Conservation (phyloP, 257 asterid genomes). For the Salvia hispanica region DNA sequence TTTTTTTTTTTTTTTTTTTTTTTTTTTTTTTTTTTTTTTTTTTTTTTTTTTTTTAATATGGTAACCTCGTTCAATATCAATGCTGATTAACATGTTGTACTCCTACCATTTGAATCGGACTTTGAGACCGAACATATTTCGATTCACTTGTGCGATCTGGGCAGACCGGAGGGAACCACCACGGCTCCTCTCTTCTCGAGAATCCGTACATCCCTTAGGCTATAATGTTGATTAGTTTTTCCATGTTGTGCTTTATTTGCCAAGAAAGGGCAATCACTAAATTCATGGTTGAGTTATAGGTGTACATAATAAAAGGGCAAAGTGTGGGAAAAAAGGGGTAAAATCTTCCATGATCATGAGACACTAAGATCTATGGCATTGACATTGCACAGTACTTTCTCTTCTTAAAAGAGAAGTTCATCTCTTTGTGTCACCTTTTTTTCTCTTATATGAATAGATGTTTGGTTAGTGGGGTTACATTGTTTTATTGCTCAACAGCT, state of each 20-base stretch:
- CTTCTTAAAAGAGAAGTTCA: slow-evolving; percentile 38
- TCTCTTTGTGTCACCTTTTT: slow-evolving; percentile 35
- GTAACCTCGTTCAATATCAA: too few relatives aligned
- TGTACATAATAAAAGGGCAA: slow-evolving; percentile 31
- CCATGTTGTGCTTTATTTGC: slow-evolving; percentile 18
- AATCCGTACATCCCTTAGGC: slow-evolving; percentile 30
- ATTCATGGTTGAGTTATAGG: slow-evolving; percentile 27
- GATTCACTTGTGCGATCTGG: not conserved
- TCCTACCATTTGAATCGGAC: too few relatives aligned
- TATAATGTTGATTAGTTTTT: slow-evolving; percentile 23
- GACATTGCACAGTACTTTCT: slow-evolving; percentile 53
- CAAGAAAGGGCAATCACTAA: slow-evolving; percentile 30
- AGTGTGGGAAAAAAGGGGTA: slow-evolving; percentile 29
- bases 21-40: too few relatives aligned
- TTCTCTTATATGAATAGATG: slow-evolving; percentile 29
- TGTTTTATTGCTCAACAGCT: slow-evolving; percentile 40
- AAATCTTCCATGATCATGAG: slow-evolving; percentile 47
- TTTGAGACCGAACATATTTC: too few relatives aligned
- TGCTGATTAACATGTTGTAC: too few relatives aligned
- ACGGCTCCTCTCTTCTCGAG: too few relatives aligned
- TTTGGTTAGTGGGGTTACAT: slow-evolving; percentile 45
- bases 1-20: too few relatives aligned
- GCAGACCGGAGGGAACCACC: too few relatives aligned
- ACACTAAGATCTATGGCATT: slow-evolving; percentile 67
- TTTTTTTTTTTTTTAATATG: too few relatives aligned